Evolutionary conservation across 495 filamentous ascomycete genomes (phyloP).

Genomic region (Aspergillus taichungensis): DNA sequence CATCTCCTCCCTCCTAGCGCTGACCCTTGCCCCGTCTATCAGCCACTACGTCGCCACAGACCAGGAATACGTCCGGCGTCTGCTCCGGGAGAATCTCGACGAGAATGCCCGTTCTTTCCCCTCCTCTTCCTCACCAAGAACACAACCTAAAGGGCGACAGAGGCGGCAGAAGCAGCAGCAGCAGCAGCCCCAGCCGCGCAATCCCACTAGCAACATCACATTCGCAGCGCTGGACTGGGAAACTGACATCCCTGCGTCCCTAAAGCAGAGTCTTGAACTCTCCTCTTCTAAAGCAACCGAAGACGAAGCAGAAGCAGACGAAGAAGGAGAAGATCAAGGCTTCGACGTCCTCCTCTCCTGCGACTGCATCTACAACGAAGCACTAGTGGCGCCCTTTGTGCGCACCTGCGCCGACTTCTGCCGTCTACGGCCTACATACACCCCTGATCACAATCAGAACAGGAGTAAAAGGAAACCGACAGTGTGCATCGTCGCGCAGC

Average conservation of each 20-base stretch:
- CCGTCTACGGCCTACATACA: slow-evolving; percentile 36
- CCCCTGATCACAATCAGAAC: not conserved
- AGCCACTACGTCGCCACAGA: slow-evolving; percentile 72
- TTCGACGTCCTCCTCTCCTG: slow-evolving; percentile 66
- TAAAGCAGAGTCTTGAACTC: slow-evolving; percentile 21
- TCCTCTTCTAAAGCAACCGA: not conserved
- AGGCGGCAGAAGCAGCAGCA: slow-evolving; percentile 5
- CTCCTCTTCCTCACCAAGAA: not conserved
- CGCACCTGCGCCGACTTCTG: slow-evolving; percentile 75
- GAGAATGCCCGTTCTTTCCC: slow-evolving; percentile 41
- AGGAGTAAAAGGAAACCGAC: slow-evolving; percentile 31
- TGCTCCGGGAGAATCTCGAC: slow-evolving; percentile 65
- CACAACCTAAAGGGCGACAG: slow-evolving; percentile 4
- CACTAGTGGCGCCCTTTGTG: slow-evolving; percentile 74
- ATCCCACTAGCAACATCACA: slow-evolving; percentile 21
- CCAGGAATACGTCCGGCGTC: slow-evolving; percentile 71
- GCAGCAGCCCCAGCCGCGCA: not conserved
- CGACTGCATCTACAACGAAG: slow-evolving; percentile 87
- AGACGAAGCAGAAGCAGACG: slow-evolving; percentile 5
- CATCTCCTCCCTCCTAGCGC: slow-evolving; percentile 65
- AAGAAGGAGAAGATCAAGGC: slow-evolving; percentile 20
- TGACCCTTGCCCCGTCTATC: slow-evolving; percentile 54
- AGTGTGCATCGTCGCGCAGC: slow-evolving; percentile 71
- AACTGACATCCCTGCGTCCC: slow-evolving; percentile 21
- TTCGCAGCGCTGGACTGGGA: slow-evolving; percentile 42